Conservation (phyloP, 2,329 filamentous ascomycete genomes). For the Colletotrichum simmondsii region DNA sequence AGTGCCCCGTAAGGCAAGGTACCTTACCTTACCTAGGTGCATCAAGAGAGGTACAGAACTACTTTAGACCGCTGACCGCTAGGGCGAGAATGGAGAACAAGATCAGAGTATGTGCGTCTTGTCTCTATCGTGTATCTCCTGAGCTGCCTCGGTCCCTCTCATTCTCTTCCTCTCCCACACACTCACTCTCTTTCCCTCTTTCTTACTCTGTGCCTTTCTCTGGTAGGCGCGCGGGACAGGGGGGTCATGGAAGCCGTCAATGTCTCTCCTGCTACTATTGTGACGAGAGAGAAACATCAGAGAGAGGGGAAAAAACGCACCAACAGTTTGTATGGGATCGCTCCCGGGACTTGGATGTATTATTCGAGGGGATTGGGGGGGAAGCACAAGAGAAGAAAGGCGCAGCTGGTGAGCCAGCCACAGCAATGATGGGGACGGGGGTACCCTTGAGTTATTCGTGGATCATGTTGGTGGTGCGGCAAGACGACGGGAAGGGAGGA, state of each 20-base stretch:
- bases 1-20: too few relatives aligned
- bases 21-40: neutral
- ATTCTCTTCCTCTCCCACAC: neutral
- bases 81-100: slow-evolving; percentile 2
- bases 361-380: neutral
- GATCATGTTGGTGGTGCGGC: slow-evolving; percentile 22
- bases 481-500: slow-evolving; percentile 18
- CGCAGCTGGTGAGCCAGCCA: neutral
- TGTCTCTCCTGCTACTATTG: neutral
- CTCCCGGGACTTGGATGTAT: neutral
- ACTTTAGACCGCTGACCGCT: neutral
- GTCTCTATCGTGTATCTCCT: neutral
- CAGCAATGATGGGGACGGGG: neutral
- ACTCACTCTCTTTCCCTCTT: neutral
- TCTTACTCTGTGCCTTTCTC: neutral
- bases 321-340: neutral
- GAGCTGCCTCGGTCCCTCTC: neutral
- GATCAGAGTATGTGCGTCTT: neutral
- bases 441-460: neutral
- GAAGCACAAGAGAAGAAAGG: neutral
- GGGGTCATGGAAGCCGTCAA: neutral
- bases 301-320: neutral
- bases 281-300: neutral
- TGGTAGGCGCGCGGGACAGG: neutral
- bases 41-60: neutral